phyloP scores from a whole-genome alignment of 2,329 filamentous ascomycete genomes.

The Trichoderma sp. region DNA sequence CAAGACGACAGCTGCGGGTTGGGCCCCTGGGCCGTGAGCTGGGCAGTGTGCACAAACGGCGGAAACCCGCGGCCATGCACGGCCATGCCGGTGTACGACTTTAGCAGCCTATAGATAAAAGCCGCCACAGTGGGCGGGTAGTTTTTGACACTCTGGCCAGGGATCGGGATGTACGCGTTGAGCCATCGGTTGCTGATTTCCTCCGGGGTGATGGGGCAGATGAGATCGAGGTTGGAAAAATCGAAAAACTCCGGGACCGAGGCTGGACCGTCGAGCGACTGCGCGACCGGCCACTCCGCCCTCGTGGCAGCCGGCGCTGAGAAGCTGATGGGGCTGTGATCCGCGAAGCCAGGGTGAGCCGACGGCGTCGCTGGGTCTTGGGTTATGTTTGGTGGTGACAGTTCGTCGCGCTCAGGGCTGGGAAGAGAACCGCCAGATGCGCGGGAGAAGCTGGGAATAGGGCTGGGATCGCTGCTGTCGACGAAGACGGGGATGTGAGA shows the following conservation, averaged over 20 bases:
- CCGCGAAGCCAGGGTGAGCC: neutral
- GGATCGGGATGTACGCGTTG: slow-evolving; percentile 44
- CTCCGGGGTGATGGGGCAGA: slow-evolving; percentile 47
- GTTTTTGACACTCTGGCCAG: slow-evolving; percentile 42
- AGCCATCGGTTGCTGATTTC: slow-evolving; percentile 51
- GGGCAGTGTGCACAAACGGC: slow-evolving; percentile 45
- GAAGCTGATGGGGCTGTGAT: neutral
- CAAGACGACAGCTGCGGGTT: slow-evolving; percentile 40
- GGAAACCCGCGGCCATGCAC: slow-evolving; percentile 39
- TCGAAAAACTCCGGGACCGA: slow-evolving; percentile 25
- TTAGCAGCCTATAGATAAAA: slow-evolving; percentile 44
- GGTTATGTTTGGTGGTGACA: neutral
- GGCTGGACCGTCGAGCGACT: neutral
- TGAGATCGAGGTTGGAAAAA: slow-evolving; percentile 38
- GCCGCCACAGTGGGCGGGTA: slow-evolving; percentile 39
- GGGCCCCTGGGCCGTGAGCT: slow-evolving; percentile 29
- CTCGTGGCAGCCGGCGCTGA: neutral
- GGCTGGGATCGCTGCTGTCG: neutral
- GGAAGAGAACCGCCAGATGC: neutral
- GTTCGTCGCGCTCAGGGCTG: slow-evolving; percentile 9
- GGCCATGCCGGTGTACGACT: slow-evolving; percentile 41
- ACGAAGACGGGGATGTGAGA: neutral
- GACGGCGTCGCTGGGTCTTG: neutral
- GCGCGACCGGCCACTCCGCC: neutral
- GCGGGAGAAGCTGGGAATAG: neutral